Evolutionary conservation across 805 yeast species (phyloP), one percentile per base, ranked within the genome.

Genomic region (Kodamaea fukazawae): DNA sequence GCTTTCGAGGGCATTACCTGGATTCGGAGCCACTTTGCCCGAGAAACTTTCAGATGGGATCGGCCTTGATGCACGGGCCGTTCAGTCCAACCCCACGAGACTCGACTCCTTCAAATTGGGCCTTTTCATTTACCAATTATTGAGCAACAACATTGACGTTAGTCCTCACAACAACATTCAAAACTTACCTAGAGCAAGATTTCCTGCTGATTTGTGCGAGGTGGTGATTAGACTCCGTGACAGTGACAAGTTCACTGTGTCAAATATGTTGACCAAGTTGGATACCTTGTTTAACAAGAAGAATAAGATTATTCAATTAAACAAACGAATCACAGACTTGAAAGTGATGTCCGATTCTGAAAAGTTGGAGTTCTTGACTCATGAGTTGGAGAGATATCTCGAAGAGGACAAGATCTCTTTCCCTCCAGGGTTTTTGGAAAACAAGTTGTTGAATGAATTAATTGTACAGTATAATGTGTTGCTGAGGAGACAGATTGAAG

Each of bases 371-470:
- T 68, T 65, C 33, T 61, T 68, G 49, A 67, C 57, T 40, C 46
- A 46, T 33, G 66, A 62, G 34, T 51, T 69, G 23, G 49, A 58
- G 1, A 36, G 43, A 13, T 58, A 53, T 39, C 39, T 53, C 16
- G 25, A 28, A 7, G 40, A 38, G 4, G 47, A 47, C 26, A 38
- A 32, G 18, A 15, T 40, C 7, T 7, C 23, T 15, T 67, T 60
- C 74, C 87, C 56, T 42, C 72, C 36, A 69, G 86, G 49, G 64
- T 79, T 57, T 54, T 51, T 86, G 27, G 81, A 79, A 29, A 64
- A 75, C 43, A 74, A 75, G 45, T 61, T 88, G 7, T 59, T 90
- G n/a, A 96, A 96, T 0, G 88, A 84, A 49, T 62, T 90, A 10
- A 63, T 72, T 7, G 55, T 57, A 2, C 75, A 78, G 43, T 78